Conservation (phyloP, 2,329 filamentous ascomycete genomes). For the Microthyrium microscopicum region DNA sequence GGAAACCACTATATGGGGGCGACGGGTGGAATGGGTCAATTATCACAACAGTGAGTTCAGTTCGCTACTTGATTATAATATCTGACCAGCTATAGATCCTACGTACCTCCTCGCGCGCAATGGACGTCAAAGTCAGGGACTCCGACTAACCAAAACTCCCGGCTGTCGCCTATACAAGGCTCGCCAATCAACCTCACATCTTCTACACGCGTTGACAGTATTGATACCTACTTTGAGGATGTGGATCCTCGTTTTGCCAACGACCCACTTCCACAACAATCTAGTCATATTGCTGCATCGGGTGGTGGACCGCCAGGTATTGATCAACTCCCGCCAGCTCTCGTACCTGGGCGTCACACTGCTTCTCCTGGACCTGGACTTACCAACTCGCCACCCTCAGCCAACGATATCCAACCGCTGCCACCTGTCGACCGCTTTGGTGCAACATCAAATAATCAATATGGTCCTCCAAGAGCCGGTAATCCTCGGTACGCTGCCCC, state of each 20-base stretch:
- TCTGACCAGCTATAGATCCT: constrained; percentile 12
- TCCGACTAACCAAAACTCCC: constrained; percentile 8
- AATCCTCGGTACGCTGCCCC: too few relatives aligned
- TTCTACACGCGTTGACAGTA: constrained; percentile 14
- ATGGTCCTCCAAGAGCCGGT: neutral
- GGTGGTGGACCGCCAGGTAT: neutral
- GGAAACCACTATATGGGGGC: too few relatives aligned
- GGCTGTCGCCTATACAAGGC: constrained; percentile 23
- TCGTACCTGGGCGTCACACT: constrained; percentile 18
- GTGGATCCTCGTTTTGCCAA: constrained; percentile 74
- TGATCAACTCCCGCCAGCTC: constrained; percentile 14
- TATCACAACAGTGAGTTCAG: neutral
- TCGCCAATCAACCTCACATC: constrained; percentile 16
- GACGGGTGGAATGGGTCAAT: neutral
- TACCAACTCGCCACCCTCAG: neutral
- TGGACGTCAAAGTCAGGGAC: constrained; percentile 19
- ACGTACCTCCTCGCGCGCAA: constrained; percentile 29
- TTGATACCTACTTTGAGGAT: constrained; percentile 66
- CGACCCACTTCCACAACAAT: constrained; percentile 14
- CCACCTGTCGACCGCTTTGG: neutral
- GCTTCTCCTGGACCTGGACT: constrained; percentile 13
- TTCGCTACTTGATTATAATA: too few relatives aligned
- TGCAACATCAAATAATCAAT: neutral
- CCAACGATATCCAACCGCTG: neutral
- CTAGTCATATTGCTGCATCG: constrained; percentile 13